Evolutionary conservation across 2,329 filamentous ascomycete genomes (phyloP), one percentile per base, ranked within the genome.

Genomic region (Calonectria hongkongensis): DNA sequence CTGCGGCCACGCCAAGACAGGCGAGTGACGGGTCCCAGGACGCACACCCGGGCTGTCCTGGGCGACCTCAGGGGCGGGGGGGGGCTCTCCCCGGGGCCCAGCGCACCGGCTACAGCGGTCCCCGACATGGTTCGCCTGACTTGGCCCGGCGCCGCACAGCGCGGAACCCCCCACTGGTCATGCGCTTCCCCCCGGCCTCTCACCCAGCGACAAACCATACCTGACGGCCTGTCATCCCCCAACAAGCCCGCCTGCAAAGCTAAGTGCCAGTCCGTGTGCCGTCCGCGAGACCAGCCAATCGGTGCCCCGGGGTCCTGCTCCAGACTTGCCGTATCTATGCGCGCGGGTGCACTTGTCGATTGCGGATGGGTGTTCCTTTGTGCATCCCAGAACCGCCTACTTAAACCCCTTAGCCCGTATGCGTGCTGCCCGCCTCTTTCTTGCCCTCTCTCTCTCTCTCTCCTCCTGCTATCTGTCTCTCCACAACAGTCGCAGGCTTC

Each of bases 401-500:
- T 70, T 76, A 76, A 79, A 73, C 68, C 75, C 76, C 56, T 67
- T 56, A 47, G 63, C 68, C 48, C 66, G 33, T 43, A 27, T 65
- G 73, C 51, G 70, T 66, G 70, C 71, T 66, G 70, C 71, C 41
- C 21, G 21, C 65, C 41, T 74, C 50, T 66, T 68, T 21, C 21
- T 21, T 21, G 21, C 21, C 21, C 54, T 51, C 56, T 47, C 18
- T 25, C 28, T 18, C n/a, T 36, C 36, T 13, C 45, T 50, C 48
- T 47, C 50, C 48, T 66, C 41, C 63, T 50, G 68, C 33, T 36
- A 36, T 47, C 75, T 73, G 60, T 64, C 71, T 73, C 56, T 25
- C 54, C 63, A 76, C 70, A 76, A 75, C 73, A 78, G 66, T 71
- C 56, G 47, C 67, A 73, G 75, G 71, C 75, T 70, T 74, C 73